Conservation (phyloP, 73 alveolate genomes). For the Symbiodinium pilosum region DNA sequence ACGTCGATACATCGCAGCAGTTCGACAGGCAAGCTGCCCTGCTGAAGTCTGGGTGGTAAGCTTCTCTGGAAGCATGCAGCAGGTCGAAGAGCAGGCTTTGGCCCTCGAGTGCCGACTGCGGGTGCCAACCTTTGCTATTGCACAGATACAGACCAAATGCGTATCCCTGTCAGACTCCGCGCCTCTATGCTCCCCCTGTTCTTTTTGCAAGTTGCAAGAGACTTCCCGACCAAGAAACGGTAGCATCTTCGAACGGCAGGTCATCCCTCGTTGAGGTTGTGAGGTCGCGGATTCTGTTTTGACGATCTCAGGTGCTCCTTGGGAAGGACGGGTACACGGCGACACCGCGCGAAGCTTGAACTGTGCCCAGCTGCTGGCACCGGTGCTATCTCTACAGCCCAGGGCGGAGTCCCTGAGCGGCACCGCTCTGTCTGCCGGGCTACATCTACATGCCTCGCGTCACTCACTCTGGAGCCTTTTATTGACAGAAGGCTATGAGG, state of each 20-base stretch:
- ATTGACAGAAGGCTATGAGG: neutral
- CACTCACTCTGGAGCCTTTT: neutral
- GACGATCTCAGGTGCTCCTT: neutral
- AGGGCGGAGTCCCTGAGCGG: neutral
- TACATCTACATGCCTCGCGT: constrained; percentile 55
- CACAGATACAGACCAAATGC: too few relatives aligned
- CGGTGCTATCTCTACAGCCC: too few relatives aligned
- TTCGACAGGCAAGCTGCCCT: neutral
- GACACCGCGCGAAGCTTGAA: neutral
- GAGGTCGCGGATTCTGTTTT: too few relatives aligned
- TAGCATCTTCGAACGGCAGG: too few relatives aligned
- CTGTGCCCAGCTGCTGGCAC: too few relatives aligned
- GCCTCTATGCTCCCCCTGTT: too few relatives aligned
- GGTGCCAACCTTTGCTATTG: too few relatives aligned
- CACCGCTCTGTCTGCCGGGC: constrained; percentile 52
- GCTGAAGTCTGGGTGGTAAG: neutral
- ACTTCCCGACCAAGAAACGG: too few relatives aligned
- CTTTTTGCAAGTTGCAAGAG: too few relatives aligned
- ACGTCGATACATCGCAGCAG: neutral
- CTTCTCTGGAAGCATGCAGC: neutral
- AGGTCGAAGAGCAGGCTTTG: neutral
- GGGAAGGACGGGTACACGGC: neutral
- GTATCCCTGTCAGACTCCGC: too few relatives aligned
- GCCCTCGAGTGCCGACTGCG: neutral
- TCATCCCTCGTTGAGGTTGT: too few relatives aligned